Evolutionary conservation across 495 filamentous ascomycete species (phyloP), one percentile per base, ranked within the genome.

Genomic region (Podospora pseudopauciseta): DNA sequence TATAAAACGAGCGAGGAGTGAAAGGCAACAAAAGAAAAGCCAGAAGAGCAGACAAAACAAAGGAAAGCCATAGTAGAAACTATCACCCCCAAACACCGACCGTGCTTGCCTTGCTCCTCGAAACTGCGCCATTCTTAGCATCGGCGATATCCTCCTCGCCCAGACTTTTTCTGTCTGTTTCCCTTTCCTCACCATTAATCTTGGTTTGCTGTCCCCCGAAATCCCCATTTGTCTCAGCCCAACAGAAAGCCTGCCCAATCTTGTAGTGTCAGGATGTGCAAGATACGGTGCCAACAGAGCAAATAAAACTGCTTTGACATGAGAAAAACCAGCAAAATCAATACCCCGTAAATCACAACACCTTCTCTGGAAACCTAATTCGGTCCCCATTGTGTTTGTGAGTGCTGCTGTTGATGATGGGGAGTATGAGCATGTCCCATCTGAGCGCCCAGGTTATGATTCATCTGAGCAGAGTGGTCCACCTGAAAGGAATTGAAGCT

Each of bases 401-500:
- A 49, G 15, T 49, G 39, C 15, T 11, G 39, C 39, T 49, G 39
- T 16, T 49, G 39, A 49, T 49, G 39, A 16, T 49, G 39, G 13
- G 39, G 39, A 11, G 39, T 49, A 13, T 49, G 39, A 49, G 39
- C 15, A 13, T 49, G 39, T 49, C 39, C 39, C 39, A 16, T 49
- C 39, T 49, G 39, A 49, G 39, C 39, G 18, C 39, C 9, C 9
- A 49, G 9, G 13, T 3, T 13, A 11, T 49, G 7, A 13, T 49
- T 16, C 2, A 49, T 16, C 3, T 49, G 39, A 11, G 15, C 7
- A 13, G 5, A 11, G 15, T 49, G 39, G 9, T 49, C 39, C 62
- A 78, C 78, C 34, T 74, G 67, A 23, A 76, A 80, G 16, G 74
- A 74, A 9, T 73, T 71, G 60, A 80, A 75, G 16, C 70, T 75